Evolutionary conservation across 2,329 filamentous ascomycete species (phyloP), one percentile per base, ranked within the genome.

Genomic region (Botrytis byssoidea): DNA sequence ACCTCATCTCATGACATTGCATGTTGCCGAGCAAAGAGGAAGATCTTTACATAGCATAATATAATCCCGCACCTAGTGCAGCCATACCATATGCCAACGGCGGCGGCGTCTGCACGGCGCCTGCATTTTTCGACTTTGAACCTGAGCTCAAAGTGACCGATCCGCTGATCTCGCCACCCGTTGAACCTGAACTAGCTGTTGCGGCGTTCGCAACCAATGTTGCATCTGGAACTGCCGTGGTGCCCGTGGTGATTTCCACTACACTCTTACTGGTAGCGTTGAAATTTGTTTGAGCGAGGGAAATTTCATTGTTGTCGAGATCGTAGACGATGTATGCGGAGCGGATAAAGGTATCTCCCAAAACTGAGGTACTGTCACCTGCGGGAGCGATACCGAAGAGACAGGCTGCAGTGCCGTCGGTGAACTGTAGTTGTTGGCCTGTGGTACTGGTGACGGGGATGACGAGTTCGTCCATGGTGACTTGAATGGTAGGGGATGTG

Each of bases 281-380:
- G 81, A 89, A 90, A 69, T 85, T 87, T 29, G 91, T 91, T 81
- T 91, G 89, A 1, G 91, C 92, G 46, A 94, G 82, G 2, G 89
- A 91, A 76, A 94, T 90, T 82, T 92, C 85, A 80, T 93, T 90
- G 81, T 92, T 93, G 42, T 85, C 88, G 35, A 93, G 84, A 80
- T 94, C 91, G 80, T 92, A 94, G 18, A 94, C 92, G 22, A 93
- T 87, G 77, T 94, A 94, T 0, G 92, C 92, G 51, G 90, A 91
- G 66, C 92, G 86, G 72, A 94, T 84, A 81, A 94, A 94, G 0
- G 92, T 92, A 79, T 94, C 92, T 25, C 92, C 92, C 42, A 94
- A 83, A 3, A 93, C 88, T 61, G 87, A 86, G n/a, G 87, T 86
- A 44, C 86, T 84, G 1, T 81, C 76, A 3, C 85, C 86, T 1